Evolutionary conservation across 345 rosid species (phyloP), one percentile per base, ranked within the genome.

Genomic region (Bruguiera gymnorhiza): DNA sequence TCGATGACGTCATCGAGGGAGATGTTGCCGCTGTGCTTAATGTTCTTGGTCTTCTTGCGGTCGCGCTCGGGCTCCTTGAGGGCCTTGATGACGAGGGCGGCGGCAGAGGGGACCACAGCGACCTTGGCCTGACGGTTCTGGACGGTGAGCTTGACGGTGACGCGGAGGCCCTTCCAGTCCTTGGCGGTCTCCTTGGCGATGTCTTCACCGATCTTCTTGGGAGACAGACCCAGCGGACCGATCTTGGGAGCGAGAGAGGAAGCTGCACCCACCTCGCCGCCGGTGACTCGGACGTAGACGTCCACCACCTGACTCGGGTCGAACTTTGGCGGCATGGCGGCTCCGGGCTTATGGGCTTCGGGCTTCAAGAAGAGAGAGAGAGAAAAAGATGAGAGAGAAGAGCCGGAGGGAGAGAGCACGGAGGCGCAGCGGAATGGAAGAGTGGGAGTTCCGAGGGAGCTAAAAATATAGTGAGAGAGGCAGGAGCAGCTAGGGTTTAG

Each of bases 1-100:
- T 56, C 60, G 60, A 56, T 56, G 16, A 56, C 60, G 29, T 56
- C 60, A 10, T 56, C 60, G 4, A 56, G 60, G 2, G 60, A 56
- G 60, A 56, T 24, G 31, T 56, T 56, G 29, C 60, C 60, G 30
- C 16, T 56, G 60, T 56, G 60, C 60, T 24, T 56, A 16, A 56
- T 56, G 60, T 56, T 56, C 60, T 56, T 56, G 30, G 60, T 56
- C 60, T 56, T 56, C 60, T 56, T 56, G 60, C 60, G 60, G 60
- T 56, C 60, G 13, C 60, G 60, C 31, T 56, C 60, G 16, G 60
- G 60, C 60, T 56, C 60, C 60, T 56, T 56, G 29, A 56, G 29
- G 6, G 60, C 31, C 31, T 56, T 56, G 60, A 56, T 56, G 31
- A 56, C 60, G 6, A 56, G 60, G 29, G 60, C 60, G 6, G 60